Percentiles rank a stretch among this genome's conserved stretches.
These are phyloP conservation scores for Dimargaris xerosporica DNA, from an alignment of 192 early-diverging fungal genomes.

Conservation along the genomic window DNA sequence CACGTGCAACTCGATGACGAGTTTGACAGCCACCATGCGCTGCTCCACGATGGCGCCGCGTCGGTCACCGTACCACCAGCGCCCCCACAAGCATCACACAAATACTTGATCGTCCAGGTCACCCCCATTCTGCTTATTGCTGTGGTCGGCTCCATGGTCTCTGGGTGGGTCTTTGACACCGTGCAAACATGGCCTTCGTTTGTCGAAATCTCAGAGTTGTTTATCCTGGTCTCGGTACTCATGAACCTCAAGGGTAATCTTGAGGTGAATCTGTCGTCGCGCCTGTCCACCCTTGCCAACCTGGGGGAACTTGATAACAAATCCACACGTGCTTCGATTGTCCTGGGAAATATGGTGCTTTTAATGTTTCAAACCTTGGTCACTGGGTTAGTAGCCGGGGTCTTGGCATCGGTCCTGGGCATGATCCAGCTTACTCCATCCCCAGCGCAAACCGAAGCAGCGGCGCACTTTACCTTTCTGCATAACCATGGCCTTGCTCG, in stretches of 20 bases:
- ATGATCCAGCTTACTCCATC: not conserved
- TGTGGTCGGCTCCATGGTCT: slow-evolving; percentile 48
- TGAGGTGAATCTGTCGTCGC: slow-evolving; percentile 80
- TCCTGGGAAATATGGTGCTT: slow-evolving; percentile 59
- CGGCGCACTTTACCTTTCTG: too few species aligned
- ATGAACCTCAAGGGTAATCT: slow-evolving; percentile 84
- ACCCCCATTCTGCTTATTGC: slow-evolving; percentile 51
- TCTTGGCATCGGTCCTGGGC: slow-evolving; percentile 47
- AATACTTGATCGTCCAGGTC: slow-evolving; percentile 27
- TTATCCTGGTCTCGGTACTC: slow-evolving; percentile 72
- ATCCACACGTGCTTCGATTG: slow-evolving; percentile 31
- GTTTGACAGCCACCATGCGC: not conserved
- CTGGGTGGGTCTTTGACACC: slow-evolving; percentile 52
- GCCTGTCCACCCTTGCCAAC: slow-evolving; percentile 61
- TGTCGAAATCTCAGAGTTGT: slow-evolving; percentile 46
- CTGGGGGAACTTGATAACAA: slow-evolving; percentile 45
- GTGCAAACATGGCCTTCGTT: slow-evolving; percentile 61
- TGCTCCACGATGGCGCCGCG: not conserved
- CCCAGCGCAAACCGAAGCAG: too few species aligned
- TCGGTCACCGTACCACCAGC: too few species aligned
- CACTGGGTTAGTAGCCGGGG: slow-evolving; percentile 52
- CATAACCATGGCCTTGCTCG: too few species aligned
- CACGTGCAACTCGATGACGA: too few species aligned
- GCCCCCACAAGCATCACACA: not conserved
- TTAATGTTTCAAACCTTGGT: slow-evolving; percentile 57